Conservation (phyloP, 2,329 filamentous ascomycete genomes). For the Clarireedia hainanense region DNA sequence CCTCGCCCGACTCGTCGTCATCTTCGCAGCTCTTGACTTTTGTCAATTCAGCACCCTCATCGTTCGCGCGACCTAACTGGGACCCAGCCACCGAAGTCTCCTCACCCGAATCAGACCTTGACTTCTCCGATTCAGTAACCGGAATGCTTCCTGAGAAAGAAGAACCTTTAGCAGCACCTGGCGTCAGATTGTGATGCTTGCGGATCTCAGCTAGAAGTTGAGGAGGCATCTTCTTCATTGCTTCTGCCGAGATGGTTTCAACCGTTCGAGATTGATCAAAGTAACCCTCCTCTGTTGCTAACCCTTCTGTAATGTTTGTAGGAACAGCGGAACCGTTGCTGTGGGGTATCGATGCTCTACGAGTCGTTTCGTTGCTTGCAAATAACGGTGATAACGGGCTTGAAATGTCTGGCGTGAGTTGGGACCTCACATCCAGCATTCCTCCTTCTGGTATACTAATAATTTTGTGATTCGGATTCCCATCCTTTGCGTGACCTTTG, state of each 20-base stretch:
- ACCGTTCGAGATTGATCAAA: constrained; percentile 16
- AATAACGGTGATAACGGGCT: constrained; percentile 11
- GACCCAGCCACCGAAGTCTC: not conserved
- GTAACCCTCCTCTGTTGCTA: constrained; percentile 22
- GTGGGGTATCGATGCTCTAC: not conserved
- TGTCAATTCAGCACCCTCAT: constrained; percentile 33
- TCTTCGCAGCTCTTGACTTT: constrained; percentile 29
- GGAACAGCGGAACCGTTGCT: not conserved
- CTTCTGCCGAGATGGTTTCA: constrained; percentile 16
- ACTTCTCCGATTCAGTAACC: constrained; percentile 23
- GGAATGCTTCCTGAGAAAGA: constrained; percentile 29
- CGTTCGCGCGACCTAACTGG: constrained; percentile 16
- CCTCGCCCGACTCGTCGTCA: constrained; percentile 60
- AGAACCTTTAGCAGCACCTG: constrained; percentile 23
- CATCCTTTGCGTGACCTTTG: constrained; percentile 27
- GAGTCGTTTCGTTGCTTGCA: constrained; percentile 1
- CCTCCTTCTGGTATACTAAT: constrained; percentile 1
- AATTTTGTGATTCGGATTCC: not conserved
- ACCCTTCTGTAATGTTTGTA: constrained; percentile 16
- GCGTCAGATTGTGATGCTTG: constrained; percentile 27
- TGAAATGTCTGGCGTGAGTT: not conserved
- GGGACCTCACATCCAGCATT: not conserved
- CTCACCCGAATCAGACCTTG: constrained; percentile 10
- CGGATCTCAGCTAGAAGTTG: constrained; percentile 28
- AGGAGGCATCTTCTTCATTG: constrained; percentile 21